phyloP scores from a whole-genome alignment of 345 rosid species.

The Rhodamnia argentea region DNA sequence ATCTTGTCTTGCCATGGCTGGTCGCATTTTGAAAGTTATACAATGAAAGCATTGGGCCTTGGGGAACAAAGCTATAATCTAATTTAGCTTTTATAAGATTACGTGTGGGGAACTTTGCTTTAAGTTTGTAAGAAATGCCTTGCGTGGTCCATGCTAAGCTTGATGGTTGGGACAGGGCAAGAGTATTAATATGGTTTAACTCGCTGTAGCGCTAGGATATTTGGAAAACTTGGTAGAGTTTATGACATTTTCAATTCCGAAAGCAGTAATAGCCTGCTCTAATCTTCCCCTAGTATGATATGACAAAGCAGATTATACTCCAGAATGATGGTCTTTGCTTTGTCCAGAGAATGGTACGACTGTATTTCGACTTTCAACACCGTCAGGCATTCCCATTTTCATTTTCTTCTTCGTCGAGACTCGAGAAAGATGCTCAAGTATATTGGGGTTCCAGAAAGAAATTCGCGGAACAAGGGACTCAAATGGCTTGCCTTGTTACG shows the following conservation, averaged over 20 bases:
- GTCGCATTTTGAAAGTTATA: background rate
- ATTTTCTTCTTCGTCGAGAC: background rate
- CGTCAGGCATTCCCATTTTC: background rate
- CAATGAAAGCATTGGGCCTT: background rate
- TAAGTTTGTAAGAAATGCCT: background rate
- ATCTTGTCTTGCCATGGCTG: background rate
- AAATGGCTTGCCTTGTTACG: background rate
- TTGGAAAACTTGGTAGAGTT: background rate
- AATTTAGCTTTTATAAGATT: background rate
- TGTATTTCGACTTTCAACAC: background rate
- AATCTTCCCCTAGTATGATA: background rate
- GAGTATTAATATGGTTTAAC: background rate
- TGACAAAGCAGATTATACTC: background rate
- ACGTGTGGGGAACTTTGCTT: background rate
- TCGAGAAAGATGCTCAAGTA: background rate
- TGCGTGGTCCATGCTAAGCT: background rate
- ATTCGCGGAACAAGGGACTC: rapidly evolving
- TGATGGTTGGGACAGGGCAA: background rate
- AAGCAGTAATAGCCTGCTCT: background rate
- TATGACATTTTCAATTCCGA: background rate
- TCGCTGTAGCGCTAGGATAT: background rate
- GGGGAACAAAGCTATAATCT: background rate
- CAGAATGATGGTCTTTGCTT: background rate
- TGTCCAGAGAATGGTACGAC: background rate
- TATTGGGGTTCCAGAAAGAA: rapidly evolving